Base-by-base conservation (phyloP, 1,139 yeast genomes). In the Debaryomycetaceae sp. region DNA sequence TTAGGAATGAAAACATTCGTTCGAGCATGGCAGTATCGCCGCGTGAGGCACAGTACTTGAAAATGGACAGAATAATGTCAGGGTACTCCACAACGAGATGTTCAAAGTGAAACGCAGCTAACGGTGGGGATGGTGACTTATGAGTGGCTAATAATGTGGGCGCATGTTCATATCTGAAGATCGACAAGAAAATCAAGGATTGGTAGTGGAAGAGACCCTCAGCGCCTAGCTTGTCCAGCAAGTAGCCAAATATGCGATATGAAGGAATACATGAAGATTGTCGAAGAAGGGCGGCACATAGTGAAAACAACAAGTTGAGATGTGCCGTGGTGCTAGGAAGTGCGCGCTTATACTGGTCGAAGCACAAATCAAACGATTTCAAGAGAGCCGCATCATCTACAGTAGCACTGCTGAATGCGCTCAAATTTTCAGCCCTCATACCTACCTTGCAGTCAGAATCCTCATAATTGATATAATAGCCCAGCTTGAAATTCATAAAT, bases 381-480 rank as follows among this genome's bases (percentile, higher is more conserved):
- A 50, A 25, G 28, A 45, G 50, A 28, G 55, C 55, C 1, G 38
- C 27, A 30, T 48, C 44, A 26, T 40, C 36, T 3, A 36, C 30
- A 5, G 30, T 28, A 3, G 39, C 36, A 13, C 44, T 39, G 10
- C 33, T 22, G 28, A 53, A 55, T 12, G 30, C 28, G 3, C 52
- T 32, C 10, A 39, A 38, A 13, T 37, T 35, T 4, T 29, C 25
- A 5, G 41, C 38, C 25, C 40, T 44, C 4, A 49, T 36, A 18
- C 32, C 31, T n/a, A 31, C 38, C 4, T 41, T 25, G 10, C 49
- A 44, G 30, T 55, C 60, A 2, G 54, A 42, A 25, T 46, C 44
- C 13, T 55, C 49, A 30, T 56, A 55, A 30, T 53, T 59, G 18
- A 58, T 40, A 39, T 47, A 47, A 22, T 57, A 55, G 1, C 58